Evolutionary conservation across 2,329 filamentous ascomycete species (phyloP).

Genomic region (Fusarium sp.): DNA sequence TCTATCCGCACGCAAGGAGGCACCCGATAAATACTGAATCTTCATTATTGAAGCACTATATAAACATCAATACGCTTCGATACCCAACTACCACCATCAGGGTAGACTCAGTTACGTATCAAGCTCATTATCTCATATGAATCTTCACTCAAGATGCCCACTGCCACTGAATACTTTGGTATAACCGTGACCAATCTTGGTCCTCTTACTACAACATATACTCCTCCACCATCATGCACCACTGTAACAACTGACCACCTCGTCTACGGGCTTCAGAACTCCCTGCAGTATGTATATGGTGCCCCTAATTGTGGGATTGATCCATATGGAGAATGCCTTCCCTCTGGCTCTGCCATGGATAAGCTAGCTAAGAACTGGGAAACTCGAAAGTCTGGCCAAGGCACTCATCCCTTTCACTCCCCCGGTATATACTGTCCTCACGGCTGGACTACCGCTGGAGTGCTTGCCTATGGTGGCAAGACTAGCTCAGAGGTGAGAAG

Average conservation of each 20-base stretch:
- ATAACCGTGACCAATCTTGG: slow-evolving; percentile 44
- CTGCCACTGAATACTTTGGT: slow-evolving; percentile 37
- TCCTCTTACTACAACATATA: slow-evolving; percentile 47
- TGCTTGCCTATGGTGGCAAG: slow-evolving; percentile 10
- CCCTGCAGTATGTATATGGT: neutral
- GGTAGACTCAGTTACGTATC: neutral
- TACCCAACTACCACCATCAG: no score
- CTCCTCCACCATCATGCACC: slow-evolving; percentile 39
- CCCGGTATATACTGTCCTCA: slow-evolving; percentile 40
- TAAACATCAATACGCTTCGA: neutral
- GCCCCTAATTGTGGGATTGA: slow-evolving; percentile 9
- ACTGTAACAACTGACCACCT: slow-evolving; percentile 15
- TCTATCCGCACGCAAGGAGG: neutral
- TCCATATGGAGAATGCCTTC: slow-evolving; percentile 33
- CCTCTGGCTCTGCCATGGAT: slow-evolving; percentile 33
- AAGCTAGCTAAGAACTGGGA: neutral
- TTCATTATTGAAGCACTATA: neutral
- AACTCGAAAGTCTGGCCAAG: slow-evolving; percentile 1
- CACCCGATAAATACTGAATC: neutral
- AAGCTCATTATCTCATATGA: neutral
- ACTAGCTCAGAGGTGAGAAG: neutral
- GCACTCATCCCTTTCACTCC: slow-evolving; percentile 37
- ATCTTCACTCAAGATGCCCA: slow-evolving; percentile 36
- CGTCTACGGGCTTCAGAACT: neutral
- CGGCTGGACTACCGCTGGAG: slow-evolving; percentile 41